These are phyloP conservation scores for Penicillium salamii DNA, from an alignment of 495 filamentous ascomycete genomes.

Conservation along the genomic window DNA sequence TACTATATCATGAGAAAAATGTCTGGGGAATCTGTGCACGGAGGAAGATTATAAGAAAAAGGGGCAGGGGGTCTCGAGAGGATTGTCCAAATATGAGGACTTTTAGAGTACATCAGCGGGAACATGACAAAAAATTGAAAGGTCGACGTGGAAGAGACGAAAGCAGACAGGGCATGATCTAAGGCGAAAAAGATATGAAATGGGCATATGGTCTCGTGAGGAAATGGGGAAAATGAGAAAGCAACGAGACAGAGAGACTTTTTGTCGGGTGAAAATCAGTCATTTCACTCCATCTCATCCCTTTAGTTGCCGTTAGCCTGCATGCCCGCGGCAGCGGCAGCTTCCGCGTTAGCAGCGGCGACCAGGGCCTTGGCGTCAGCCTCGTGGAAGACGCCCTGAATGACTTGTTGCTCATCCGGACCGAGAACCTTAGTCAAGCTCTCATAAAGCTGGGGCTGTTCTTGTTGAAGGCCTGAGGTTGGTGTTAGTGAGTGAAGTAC, in stretches of 20 bases:
- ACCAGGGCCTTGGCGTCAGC: slow-evolving; percentile 61
- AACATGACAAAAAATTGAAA: slow-evolving; percentile 16
- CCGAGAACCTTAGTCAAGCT: slow-evolving; percentile 74
- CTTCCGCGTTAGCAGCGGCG: slow-evolving; percentile 39
- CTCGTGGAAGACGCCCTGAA: slow-evolving; percentile 77
- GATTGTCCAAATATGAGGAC: slow-evolving; percentile 19
- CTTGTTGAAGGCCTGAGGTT: slow-evolving; percentile 75
- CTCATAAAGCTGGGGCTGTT: slow-evolving; percentile 86
- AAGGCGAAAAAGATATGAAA: slow-evolving; percentile 29
- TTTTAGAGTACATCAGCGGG: slow-evolving; percentile 32
- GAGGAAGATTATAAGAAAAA: slow-evolving; percentile 22
- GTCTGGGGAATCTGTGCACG: slow-evolving; percentile 35
- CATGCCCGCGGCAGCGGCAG: slow-evolving; percentile 33
- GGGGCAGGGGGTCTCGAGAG: slow-evolving; percentile 4
- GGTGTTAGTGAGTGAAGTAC: slow-evolving; percentile 15
- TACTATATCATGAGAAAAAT: slow-evolving; percentile 25
- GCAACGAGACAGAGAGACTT: slow-evolving; percentile 6
- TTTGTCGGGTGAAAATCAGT: slow-evolving; percentile 6
- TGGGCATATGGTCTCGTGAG: slow-evolving; percentile 39
- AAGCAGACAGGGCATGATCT: slow-evolving; percentile 25
- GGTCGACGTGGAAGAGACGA: slow-evolving; percentile 3
- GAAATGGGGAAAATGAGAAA: slow-evolving; percentile 9
- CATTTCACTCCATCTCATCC: slow-evolving; percentile 13
- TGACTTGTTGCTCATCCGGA: slow-evolving; percentile 74
- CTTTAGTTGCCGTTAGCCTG: slow-evolving; percentile 40